Conservation (phyloP, 1,284 basidiomycete species). For the Fomitopsis pinicola region DNA sequence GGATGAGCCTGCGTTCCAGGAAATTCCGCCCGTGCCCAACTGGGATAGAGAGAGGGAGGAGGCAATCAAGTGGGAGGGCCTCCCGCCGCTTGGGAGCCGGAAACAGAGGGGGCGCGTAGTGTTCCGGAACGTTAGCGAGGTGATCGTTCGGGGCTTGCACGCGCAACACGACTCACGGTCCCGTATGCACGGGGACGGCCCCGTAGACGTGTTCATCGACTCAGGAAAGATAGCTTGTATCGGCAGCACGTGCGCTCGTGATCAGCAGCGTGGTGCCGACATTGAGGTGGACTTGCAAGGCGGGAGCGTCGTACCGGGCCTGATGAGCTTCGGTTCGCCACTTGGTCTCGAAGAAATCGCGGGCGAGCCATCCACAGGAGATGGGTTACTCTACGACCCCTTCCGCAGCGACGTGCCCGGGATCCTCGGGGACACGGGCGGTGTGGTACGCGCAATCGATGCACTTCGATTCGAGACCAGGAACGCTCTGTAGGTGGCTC, state of each 20-base stretch:
- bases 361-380: conserved; percentile 61
- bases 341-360: conserved; percentile 60
- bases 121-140: conserved; percentile 54
- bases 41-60: conserved; percentile 54
- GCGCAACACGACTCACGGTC: conserved; percentile 9
- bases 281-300: conserved; percentile 43
- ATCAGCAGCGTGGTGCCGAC: conserved; percentile 5
- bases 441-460: conserved; percentile 64
- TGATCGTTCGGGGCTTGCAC: conserved; percentile 29
- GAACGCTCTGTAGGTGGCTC: conserved; percentile 57
- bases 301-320: conserved; percentile 51
- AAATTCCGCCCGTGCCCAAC: conserved; percentile 52
- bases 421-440: conserved; percentile 45
- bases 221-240: conserved; percentile 17
- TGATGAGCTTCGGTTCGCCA: conserved; percentile 56
- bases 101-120: conserved; percentile 37
- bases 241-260: conserved; percentile 14
- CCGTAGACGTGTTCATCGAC: conserved; percentile 26
- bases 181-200: conserved; percentile 9
- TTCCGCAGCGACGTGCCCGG: conserved; percentile 38
- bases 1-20: conserved; percentile 33
- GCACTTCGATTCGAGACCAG: conserved; percentile 69
- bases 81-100: conserved; percentile 56
- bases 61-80: conserved; percentile 59
- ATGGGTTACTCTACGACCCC: conserved; percentile 56